These are phyloP conservation scores for Tetrahymena thermophila DNA, from an alignment of 73 alveolate species.

Conservation along the genomic window DNA sequence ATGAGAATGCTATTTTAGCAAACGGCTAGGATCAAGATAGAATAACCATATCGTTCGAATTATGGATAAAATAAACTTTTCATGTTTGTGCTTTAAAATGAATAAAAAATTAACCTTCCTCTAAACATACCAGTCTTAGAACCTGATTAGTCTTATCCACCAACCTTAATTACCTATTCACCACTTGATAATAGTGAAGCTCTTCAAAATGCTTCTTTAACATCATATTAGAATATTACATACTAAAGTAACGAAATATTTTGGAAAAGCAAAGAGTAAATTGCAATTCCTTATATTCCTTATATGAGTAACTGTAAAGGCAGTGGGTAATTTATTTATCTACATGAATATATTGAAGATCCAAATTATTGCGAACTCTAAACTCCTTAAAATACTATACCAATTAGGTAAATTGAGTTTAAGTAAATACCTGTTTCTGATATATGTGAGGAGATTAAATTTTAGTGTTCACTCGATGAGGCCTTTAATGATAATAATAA, in stretches of 20 bases:
- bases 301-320: background rate
- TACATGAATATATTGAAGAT: background rate
- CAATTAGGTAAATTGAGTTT: background rate
- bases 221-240: background rate
- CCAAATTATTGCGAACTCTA: background rate
- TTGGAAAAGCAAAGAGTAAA: background rate
- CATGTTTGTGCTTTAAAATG: background rate
- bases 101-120: background rate
- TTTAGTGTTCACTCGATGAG: background rate
- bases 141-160: background rate
- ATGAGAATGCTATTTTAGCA: background rate
- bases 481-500: background rate
- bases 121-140: background rate
- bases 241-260: background rate
- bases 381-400: background rate
- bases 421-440: background rate
- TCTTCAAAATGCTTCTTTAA: background rate
- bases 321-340: background rate
- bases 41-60: background rate
- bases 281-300: background rate
- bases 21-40: background rate
- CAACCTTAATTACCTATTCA: background rate
- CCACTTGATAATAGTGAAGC: background rate
- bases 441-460: background rate
- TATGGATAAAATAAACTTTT: background rate